Percentiles rank a stretch among this genome's conserved stretches.
Evolutionary conservation across 495 filamentous ascomycete genomes (phyloP).

Genomic region (Hyaloscypha variabilis): DNA sequence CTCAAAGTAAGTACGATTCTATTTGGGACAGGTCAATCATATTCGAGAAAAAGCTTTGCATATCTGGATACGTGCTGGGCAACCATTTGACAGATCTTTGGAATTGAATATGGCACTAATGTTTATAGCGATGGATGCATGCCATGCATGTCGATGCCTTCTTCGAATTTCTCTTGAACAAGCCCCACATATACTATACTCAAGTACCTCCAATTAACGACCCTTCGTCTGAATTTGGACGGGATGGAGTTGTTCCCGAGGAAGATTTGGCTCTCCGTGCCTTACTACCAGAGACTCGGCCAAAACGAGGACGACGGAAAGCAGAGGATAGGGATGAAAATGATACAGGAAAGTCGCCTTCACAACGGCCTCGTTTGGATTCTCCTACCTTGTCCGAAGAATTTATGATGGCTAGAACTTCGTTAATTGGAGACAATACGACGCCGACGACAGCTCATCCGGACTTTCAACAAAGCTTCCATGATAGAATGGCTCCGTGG

Average conservation of each 20-base stretch:
- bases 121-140: constrained; percentile 87
- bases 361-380: constrained; percentile 65
- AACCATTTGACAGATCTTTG: not conserved
- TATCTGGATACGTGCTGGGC: not conserved
- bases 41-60: constrained; percentile 2
- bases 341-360: constrained; percentile 47
- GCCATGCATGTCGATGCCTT: constrained; percentile 98
- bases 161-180: constrained; percentile 86
- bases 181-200: constrained; percentile 81
- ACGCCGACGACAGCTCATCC: constrained; percentile 52
- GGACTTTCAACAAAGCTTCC: constrained; percentile 26
- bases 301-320: constrained; percentile 84
- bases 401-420: constrained; percentile 40
- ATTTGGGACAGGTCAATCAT: not conserved
- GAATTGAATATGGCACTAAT: constrained; percentile 8
- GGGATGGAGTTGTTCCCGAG: constrained; percentile 87
- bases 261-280: constrained; percentile 92
- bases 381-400: constrained; percentile 65
- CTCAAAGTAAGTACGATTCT: constrained; percentile 69
- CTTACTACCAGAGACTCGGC: constrained; percentile 85
- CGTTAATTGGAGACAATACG: constrained; percentile 16
- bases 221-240: constrained; percentile 64
- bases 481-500: constrained; percentile 33
- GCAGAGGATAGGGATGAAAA: constrained; percentile 73
- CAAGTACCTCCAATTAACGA: constrained; percentile 69